Conservation (phyloP, 345 rosid genomes). For the Combretum micranthum region DNA sequence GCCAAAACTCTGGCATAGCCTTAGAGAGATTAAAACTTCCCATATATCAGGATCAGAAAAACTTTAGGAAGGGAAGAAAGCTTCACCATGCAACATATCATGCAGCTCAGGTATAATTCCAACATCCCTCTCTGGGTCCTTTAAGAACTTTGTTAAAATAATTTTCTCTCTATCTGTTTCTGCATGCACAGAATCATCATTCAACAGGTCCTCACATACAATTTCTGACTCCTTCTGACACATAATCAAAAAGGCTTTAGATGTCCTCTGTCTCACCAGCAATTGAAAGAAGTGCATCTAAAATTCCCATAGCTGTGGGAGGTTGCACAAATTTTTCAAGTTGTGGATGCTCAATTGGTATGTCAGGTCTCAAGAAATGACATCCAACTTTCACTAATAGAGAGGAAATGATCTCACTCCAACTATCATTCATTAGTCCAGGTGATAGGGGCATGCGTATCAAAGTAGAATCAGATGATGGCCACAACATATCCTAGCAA, state of each 20-base stretch:
- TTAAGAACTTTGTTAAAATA: slow-evolving; percentile 56
- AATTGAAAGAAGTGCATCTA: slow-evolving; percentile 69
- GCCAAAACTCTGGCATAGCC: slow-evolving; percentile 60
- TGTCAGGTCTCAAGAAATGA: too few species aligned
- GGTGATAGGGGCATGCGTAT: too few species aligned
- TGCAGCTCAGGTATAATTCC: slow-evolving; percentile 58
- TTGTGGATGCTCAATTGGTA: slow-evolving; percentile 71
- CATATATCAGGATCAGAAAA: slow-evolving; percentile 65
- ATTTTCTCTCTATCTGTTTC: slow-evolving; percentile 81
- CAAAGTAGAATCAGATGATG: too few species aligned
- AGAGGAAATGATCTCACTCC: too few species aligned
- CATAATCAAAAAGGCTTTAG: slow-evolving; percentile 48
- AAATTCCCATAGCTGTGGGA: slow-evolving; percentile 75
- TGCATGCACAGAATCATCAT: too few species aligned
- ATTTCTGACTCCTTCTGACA: too few species aligned
- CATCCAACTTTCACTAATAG: too few species aligned
- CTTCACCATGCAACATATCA: slow-evolving; percentile 59
- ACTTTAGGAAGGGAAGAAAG: slow-evolving; percentile 68
- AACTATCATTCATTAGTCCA: too few species aligned
- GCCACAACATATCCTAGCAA: too few species aligned
- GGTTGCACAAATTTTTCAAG: slow-evolving; percentile 76
- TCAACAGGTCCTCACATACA: too few species aligned
- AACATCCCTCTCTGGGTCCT: slow-evolving; percentile 78
- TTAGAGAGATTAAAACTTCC: slow-evolving; percentile 63
- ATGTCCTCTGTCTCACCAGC: slow-evolving; percentile 53